Evolutionary conservation across 179 eudicot genomes (phyloP), one percentile per base, ranked within the genome.

Genomic region (Spinacia oleracea): DNA sequence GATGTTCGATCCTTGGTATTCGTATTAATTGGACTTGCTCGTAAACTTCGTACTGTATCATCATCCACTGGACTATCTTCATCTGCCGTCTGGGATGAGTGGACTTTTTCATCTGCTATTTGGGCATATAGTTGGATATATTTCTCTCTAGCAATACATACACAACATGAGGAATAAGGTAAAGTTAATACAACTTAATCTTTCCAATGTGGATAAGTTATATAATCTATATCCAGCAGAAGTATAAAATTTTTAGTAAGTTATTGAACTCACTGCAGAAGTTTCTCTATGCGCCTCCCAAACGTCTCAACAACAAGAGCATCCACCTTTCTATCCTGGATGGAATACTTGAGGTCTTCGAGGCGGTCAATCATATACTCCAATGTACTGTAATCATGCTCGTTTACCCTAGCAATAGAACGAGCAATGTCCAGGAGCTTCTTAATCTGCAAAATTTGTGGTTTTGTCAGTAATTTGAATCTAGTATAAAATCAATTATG

Each of bases 261-360:
- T 80, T 65, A 77, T 69, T 40, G 74, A 80, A 91, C 99, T 96
- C 84, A 96, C 99, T 92, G 99, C 79, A 96, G 75, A 78, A 94
- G 89, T 81, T 94, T 94, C 85, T 96, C 99, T 81, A 92, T 91
- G 72, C 97, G 97, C 83, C 97, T 89, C 80, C 99, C 99, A 85
- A 96, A 96, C 60, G 99, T 96, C 86, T 94, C 99, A 40, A 96
- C 98, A 82, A 94, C 92, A 82, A 96, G 98, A 78, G 97, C 99
- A 87, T 96, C 98, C 86, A 94, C 97, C 85, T 96, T 96, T 79
- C 99, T 90, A 81, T 94, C 97, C 77, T 96, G 93, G 71, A 96
- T 94, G 80, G 94, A 88, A 85, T 92, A 92, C 85, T 94, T 91
- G 45, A 96, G 93, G 83, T 96, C 99, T 48, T 90, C 97, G 56